Percentiles rank a stretch among this genome's conserved stretches.
Evolutionary conservation across 352 stramenopile species (phyloP).

Genomic region (Globisporangium polare): DNA sequence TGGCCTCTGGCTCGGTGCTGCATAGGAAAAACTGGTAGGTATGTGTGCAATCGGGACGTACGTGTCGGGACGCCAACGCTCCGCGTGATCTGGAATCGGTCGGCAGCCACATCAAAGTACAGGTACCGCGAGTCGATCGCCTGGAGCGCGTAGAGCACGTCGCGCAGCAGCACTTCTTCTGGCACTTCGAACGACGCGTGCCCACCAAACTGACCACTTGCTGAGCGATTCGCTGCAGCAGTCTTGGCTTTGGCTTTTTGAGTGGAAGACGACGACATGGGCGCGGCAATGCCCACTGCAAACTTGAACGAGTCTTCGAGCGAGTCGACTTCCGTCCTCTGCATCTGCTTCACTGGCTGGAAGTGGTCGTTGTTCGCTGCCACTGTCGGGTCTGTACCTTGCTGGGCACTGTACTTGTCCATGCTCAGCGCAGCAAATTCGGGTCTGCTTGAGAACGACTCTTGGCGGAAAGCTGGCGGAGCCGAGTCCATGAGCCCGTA

Average conservation of each 20-base stretch:
- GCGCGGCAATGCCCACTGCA: slow-evolving; percentile 49
- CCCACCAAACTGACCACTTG: slow-evolving; percentile 12
- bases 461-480: slow-evolving; percentile 5
- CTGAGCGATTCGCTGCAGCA: not conserved
- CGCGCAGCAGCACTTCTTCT: slow-evolving; percentile 87
- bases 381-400: not conserved
- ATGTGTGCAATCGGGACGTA: slow-evolving; percentile 25
- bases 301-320: slow-evolving; percentile 83
- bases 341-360: slow-evolving; percentile 12
- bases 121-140: slow-evolving; percentile 91
- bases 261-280: slow-evolving; percentile 8
- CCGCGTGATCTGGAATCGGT: slow-evolving; percentile 79
- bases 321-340: slow-evolving; percentile 40
- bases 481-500: slow-evolving; percentile 65
- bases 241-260: slow-evolving; percentile 28
- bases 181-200: slow-evolving; percentile 61
- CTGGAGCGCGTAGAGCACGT: slow-evolving; percentile 91
- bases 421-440: slow-evolving; percentile 7
- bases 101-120: slow-evolving; percentile 71
- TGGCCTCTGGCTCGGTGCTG: not conserved
- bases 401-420: slow-evolving; percentile 3
- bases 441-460: not conserved
- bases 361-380: slow-evolving; percentile 11
- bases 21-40: not conserved
- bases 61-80: slow-evolving; percentile 72